Evolutionary conservation across 2,329 filamentous ascomycete genomes (phyloP).

Genomic region (Allantophomopsis lycopodina): DNA sequence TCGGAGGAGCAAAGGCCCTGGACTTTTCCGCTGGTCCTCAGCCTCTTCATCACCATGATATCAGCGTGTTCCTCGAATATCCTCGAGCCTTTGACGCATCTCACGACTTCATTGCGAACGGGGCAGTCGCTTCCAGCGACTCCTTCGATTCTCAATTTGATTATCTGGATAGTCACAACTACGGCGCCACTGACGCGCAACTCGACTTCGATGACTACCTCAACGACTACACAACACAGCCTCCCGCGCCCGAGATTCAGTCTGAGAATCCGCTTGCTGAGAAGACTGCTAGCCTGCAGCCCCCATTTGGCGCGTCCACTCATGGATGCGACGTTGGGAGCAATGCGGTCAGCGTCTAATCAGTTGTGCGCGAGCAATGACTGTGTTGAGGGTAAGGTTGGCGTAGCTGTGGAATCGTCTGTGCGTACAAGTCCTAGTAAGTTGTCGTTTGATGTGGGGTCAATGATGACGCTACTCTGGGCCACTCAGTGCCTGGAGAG

Average conservation of each 20-base stretch:
- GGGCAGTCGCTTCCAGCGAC: conserved; percentile 62
- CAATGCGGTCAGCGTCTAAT: conserved; percentile 58
- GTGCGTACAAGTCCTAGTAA: conserved; percentile 10
- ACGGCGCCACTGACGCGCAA: conserved; percentile 35
- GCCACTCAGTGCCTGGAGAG: conserved; percentile 8
- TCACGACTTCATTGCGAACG: conserved; percentile 64
- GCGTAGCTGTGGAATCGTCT: conserved; percentile 6
- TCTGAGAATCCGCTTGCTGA: conserved; percentile 14
- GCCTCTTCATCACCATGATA: conserved; percentile 50
- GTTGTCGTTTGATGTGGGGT: conserved; percentile 14
- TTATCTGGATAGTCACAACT: conserved; percentile 51
- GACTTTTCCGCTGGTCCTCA: conserved; percentile 35
- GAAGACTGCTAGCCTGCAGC: conserved; percentile 55
- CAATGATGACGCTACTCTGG: conserved; percentile 19
- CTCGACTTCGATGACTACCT: conserved; percentile 37
- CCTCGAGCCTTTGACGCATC: conserved; percentile 56
- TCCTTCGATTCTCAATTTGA: conserved; percentile 50
- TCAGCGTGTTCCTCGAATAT: conserved; percentile 57
- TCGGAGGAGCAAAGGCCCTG: conserved; percentile 41
- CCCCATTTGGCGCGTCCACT: conserved; percentile 61
- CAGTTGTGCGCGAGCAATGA: conserved; percentile 13
- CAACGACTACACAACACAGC: conserved; percentile 29
- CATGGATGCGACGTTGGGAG: conserved; percentile 60
- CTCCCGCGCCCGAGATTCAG: conserved; percentile 3
- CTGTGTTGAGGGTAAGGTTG: conserved; percentile 12